Percentiles rank a stretch among this genome's conserved stretches.
Evolutionary conservation across 2,329 filamentous ascomycete species (phyloP).

Genomic region (Chaetomium sp.): DNA sequence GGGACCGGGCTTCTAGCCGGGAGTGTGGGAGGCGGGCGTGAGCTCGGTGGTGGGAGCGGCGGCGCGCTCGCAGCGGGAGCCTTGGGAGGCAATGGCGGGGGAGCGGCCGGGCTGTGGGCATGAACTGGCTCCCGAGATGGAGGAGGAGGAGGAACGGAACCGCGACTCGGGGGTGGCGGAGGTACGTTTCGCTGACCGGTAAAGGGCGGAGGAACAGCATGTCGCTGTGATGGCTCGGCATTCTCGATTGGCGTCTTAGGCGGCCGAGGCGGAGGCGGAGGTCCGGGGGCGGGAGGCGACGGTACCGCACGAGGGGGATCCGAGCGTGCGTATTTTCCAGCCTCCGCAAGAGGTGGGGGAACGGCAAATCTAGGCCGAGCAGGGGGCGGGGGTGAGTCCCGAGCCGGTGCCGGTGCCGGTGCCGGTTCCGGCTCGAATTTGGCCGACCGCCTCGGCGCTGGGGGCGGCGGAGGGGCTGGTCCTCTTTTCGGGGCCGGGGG

Average conservation of each 20-base stretch:
- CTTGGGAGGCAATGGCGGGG: constrained; percentile 52
- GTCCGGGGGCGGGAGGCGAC: constrained; percentile 54
- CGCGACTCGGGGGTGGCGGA: constrained; percentile 74
- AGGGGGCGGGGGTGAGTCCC: constrained; percentile 70
- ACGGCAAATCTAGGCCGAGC: constrained; percentile 74
- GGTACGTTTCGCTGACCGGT: constrained; percentile 67
- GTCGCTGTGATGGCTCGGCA: constrained; percentile 60
- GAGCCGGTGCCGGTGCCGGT: constrained; percentile 60
- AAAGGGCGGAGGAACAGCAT: constrained; percentile 81
- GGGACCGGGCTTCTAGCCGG: constrained; percentile 43
- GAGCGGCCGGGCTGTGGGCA: constrained; percentile 37
- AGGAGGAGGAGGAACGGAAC: constrained; percentile 71
- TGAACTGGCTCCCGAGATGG: constrained; percentile 48
- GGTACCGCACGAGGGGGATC: constrained; percentile 49
- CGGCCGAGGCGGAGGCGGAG: constrained; percentile 68
- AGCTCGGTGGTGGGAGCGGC: constrained; percentile 54
- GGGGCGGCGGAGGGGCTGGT: constrained; percentile 56
- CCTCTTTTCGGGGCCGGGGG: constrained; percentile 44
- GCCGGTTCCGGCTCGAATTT: constrained; percentile 48
- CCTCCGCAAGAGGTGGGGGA: constrained; percentile 85
- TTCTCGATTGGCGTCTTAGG: constrained; percentile 74
- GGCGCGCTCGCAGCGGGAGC: constrained; percentile 49
- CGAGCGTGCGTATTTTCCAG: constrained; percentile 76
- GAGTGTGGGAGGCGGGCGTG: constrained; percentile 54
- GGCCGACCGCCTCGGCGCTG: constrained; percentile 62